Conservation (phyloP, 331 rosid genomes). For the Rosa hybrid region DNA sequence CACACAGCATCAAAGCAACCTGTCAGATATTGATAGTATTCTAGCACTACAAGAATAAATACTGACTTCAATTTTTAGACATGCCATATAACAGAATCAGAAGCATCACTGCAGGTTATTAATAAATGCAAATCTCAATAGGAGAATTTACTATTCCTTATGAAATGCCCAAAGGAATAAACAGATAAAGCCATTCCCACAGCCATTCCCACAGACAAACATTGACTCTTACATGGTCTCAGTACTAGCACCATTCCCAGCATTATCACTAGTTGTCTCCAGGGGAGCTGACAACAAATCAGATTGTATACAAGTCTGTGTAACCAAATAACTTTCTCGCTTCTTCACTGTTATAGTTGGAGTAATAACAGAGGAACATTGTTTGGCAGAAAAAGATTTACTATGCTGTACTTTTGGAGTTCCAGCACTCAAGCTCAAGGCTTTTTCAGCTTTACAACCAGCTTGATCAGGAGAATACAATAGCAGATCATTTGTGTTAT, state of each 20-base stretch:
- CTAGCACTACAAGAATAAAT: neutral
- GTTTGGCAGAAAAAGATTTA: slow-evolving; percentile 42
- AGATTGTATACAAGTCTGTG: slow-evolving; percentile 43
- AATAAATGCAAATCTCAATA: neutral
- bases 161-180: neutral
- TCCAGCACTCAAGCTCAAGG: slow-evolving; percentile 38
- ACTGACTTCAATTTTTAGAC: neutral
- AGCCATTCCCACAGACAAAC: neutral
- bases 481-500: slow-evolving; percentile 53
- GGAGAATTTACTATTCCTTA: neutral
- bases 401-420: slow-evolving; percentile 43
- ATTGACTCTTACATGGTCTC: slow-evolving; percentile 72
- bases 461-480: slow-evolving; percentile 57
- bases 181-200: neutral
- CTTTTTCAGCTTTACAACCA: slow-evolving; percentile 44
- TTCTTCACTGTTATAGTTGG: slow-evolving; percentile 51
- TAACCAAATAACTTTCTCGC: slow-evolving; percentile 43
- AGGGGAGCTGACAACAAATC: slow-evolving; percentile 43
- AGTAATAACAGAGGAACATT: slow-evolving; percentile 43
- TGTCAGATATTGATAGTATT: neutral
- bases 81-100: neutral
- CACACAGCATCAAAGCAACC: slow-evolving; percentile 32
- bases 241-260: slow-evolving; percentile 39
- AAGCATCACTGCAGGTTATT: neutral
- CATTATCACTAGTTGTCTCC: slow-evolving; percentile 43